phyloP scores from a whole-genome alignment of 345 rosid species.

The Eucalyptus globulus region DNA sequence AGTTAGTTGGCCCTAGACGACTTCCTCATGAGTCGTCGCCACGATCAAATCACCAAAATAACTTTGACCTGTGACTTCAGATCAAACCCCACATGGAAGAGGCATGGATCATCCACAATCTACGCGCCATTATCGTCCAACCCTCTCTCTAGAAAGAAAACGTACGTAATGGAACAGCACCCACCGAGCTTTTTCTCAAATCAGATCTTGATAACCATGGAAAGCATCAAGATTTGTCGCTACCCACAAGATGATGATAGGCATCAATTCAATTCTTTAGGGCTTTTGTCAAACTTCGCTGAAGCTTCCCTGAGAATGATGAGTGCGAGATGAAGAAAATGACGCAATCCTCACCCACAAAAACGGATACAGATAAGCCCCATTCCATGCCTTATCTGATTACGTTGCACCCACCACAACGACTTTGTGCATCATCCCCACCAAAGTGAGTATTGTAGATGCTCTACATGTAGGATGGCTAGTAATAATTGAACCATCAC shows the following conservation, averaged over 20 bases:
- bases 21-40: no score
- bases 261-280: not conserved
- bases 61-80: no score
- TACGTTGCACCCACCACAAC: not conserved
- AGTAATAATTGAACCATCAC: no score
- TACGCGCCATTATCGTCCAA: not conserved
- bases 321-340: not conserved
- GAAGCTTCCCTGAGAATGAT: not conserved
- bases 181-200: not conserved
- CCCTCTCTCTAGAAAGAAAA: no score
- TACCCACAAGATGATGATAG: not conserved
- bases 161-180: not conserved
- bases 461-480: accelerated
- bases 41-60: no score
- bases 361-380: not conserved
- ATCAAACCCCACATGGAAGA: no score
- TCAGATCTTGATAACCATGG: not conserved
- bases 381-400: not conserved
- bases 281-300: not conserved
- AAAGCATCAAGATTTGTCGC: not conserved
- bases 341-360: not conserved
- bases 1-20: no score
- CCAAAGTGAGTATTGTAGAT: not conserved
- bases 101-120: not conserved
- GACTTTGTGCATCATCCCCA: not conserved